These are phyloP conservation scores for Thermoascus crustaceus DNA, from an alignment of 2,329 filamentous ascomycete genomes.

Conservation along the genomic window DNA sequence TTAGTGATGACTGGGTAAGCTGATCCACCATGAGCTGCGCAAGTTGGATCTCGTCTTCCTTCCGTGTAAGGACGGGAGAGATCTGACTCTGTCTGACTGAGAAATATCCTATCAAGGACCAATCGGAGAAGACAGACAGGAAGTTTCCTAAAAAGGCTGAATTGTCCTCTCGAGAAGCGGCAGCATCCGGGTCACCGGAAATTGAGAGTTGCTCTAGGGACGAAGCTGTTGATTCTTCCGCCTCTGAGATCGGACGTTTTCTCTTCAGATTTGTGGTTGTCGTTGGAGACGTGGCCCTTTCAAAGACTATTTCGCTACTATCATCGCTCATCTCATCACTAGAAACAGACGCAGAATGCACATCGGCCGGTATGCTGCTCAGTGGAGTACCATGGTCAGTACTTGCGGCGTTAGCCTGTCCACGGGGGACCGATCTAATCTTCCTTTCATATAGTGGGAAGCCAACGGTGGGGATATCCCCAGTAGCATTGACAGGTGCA, in stretches of 20 bases:
- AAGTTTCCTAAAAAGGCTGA: slow-evolving; percentile 31
- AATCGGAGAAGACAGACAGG: slow-evolving; percentile 32
- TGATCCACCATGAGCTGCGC: slow-evolving; percentile 37
- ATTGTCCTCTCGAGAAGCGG: slow-evolving; percentile 20
- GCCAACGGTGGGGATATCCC: slow-evolving; percentile 32
- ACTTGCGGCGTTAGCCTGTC: slow-evolving; percentile 2
- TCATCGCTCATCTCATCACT: slow-evolving; percentile 19
- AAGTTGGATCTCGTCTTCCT: slow-evolving; percentile 30
- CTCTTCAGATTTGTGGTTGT: slow-evolving; percentile 21
- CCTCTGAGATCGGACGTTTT: slow-evolving; percentile 27
- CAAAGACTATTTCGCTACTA: slow-evolving; percentile 11
- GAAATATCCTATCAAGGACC: slow-evolving; percentile 33
- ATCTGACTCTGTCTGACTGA: slow-evolving; percentile 25
- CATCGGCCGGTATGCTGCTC: slow-evolving; percentile 7
- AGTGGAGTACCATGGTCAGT: slow-evolving; percentile 7
- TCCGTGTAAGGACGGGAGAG: slow-evolving; percentile 24
- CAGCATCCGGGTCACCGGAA: slow-evolving; percentile 13
- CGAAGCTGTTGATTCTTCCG: slow-evolving; percentile 20
- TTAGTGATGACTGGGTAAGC: slow-evolving; percentile 37
- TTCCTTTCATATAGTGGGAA: slow-evolving; percentile 20
- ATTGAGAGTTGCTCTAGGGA: slow-evolving; percentile 19
- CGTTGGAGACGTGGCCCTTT: slow-evolving; percentile 14
- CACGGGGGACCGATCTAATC: slow-evolving; percentile 2
- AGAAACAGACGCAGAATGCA: slow-evolving; percentile 19
- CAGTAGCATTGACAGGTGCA: slow-evolving; percentile 7